These are phyloP conservation scores for Anacardium occidentale DNA, from an alignment of 345 rosid species.

Conservation along the genomic window DNA sequence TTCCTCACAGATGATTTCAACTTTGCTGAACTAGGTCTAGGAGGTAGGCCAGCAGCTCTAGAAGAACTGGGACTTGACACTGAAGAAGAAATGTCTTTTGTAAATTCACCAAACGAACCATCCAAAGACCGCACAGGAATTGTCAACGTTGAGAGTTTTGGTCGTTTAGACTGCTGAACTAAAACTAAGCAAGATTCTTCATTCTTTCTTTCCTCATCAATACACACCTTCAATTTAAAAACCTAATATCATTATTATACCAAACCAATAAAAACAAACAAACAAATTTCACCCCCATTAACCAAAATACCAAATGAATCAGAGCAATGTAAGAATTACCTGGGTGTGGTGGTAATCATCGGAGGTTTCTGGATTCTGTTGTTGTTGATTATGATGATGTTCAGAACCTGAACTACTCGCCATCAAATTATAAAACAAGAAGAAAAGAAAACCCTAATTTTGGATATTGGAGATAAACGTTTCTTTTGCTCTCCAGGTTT, in stretches of 20 bases:
- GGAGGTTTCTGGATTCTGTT: constrained; percentile 7
- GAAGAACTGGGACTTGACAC: constrained; percentile 37
- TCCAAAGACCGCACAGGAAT: constrained; percentile 49
- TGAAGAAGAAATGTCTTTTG: constrained; percentile 30
- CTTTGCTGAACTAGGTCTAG: constrained; percentile 50
- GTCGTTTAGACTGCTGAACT: constrained; percentile 37
- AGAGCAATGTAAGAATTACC: neutral
- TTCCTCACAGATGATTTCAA: constrained; percentile 38
- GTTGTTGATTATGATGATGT: neutral
- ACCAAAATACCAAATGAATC: neutral
- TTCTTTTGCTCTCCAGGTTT: neutral
- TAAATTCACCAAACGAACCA: neutral
- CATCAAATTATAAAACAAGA: neutral
- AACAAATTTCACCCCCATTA: too few species aligned
- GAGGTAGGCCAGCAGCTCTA: constrained; percentile 43
- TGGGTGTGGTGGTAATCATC: neutral
- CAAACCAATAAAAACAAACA: neutral
- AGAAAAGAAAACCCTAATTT: neutral
- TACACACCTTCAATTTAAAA: constrained; percentile 12
- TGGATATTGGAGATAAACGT: neutral
- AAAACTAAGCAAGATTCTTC: constrained; percentile 12
- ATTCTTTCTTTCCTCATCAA: constrained; percentile 9
- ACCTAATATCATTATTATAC: neutral
- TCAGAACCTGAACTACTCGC: neutral
- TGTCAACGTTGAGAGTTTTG: constrained; percentile 43